These are phyloP conservation scores for Diutina pseudorugosa DNA, from an alignment of 1,139 yeast species.

Conservation along the genomic window DNA sequence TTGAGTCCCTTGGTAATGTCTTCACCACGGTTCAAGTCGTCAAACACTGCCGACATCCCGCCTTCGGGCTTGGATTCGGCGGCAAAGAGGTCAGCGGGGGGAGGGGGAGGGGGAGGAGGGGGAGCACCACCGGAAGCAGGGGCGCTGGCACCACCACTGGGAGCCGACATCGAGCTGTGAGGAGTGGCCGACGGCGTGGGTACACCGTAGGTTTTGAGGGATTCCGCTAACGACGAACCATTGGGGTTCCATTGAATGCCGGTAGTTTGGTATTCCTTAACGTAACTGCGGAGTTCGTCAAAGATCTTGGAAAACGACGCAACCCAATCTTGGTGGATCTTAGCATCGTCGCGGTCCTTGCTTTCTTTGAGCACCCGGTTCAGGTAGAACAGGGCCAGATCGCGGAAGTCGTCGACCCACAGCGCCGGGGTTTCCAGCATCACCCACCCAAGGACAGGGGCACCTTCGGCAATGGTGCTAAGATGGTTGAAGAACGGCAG, in stretches of 20 bases:
- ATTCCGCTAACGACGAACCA: constrained; percentile 24
- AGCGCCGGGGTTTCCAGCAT: constrained; percentile 61
- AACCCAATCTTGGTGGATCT: constrained; percentile 70
- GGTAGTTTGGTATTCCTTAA: constrained; percentile 64
- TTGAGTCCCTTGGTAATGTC: constrained; percentile 72
- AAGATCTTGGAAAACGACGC: constrained; percentile 48
- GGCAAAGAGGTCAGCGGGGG: constrained; percentile 46
- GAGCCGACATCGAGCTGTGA: neutral
- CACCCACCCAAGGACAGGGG: constrained; percentile 88
- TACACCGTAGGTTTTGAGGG: constrained; percentile 8
- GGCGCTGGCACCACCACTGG: constrained; percentile 7
- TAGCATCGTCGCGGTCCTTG: constrained; percentile 48
- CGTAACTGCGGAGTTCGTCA: constrained; percentile 59
- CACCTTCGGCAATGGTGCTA: constrained; percentile 79
- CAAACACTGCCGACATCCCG: constrained; percentile 81
- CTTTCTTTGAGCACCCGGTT: constrained; percentile 79
- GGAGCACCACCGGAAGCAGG: constrained; percentile 23
- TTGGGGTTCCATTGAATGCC: constrained; percentile 70
- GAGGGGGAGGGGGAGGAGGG: constrained; percentile 69
- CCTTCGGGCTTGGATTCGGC: constrained; percentile 24
- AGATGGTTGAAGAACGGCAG: constrained; percentile 58
- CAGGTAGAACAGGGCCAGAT: constrained; percentile 88
- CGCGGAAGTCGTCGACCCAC: constrained; percentile 72
- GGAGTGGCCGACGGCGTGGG: neutral
- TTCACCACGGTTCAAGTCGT: constrained; percentile 82